Base-by-base conservation (phyloP, 1,139 yeast genomes). In the Starmera stellimalicola region DNA sequence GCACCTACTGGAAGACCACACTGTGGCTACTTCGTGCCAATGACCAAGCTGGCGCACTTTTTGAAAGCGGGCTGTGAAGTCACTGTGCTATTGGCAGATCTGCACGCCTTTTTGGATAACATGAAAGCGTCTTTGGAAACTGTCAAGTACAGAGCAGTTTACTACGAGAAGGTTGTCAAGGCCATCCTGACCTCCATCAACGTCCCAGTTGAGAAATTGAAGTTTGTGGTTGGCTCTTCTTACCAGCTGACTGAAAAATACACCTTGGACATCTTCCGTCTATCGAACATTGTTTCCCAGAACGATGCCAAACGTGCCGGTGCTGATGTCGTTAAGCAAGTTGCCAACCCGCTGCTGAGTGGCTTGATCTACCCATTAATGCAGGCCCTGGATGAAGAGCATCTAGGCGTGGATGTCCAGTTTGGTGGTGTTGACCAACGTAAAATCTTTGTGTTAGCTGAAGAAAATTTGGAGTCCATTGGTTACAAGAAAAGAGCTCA, bases 351-450 rank as follows among this genome's bases (percentile, higher is more conserved):
- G 24, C 71, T 88, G 45, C 72, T 93, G 43, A 79, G 94, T 23
- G 98, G 98, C 5, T 73, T 93, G 57, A 84, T 93, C 50, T 93
- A 93, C 61, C 99, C 99, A 35, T 73, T 93, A 54, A 91, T 93
- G 98, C 99, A 93, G 64, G 96, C 97, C 3, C 71, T 93, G 41
- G 99, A 93, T 59, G 99, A 93, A 62, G 81, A 93, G 53, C 79
- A 80, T 58, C 73, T 93, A 52, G 81, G 67, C 23, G 88, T 77
- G 26, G 99, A 93, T 59, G 95, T 76, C 16, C 98, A 93, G 63
- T 88, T 93, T 52, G 99, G 99, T 44, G 99, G 99, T 58, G 94
- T 91, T 35, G 99, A 93, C 59, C 99, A 93, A 66, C 78, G 99
- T 62, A 93, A 93, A 66, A 93, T 93, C 52, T 93, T 93, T 50